Conservation (phyloP, 805 yeast genomes). For the Kuraishia piskuri region DNA sequence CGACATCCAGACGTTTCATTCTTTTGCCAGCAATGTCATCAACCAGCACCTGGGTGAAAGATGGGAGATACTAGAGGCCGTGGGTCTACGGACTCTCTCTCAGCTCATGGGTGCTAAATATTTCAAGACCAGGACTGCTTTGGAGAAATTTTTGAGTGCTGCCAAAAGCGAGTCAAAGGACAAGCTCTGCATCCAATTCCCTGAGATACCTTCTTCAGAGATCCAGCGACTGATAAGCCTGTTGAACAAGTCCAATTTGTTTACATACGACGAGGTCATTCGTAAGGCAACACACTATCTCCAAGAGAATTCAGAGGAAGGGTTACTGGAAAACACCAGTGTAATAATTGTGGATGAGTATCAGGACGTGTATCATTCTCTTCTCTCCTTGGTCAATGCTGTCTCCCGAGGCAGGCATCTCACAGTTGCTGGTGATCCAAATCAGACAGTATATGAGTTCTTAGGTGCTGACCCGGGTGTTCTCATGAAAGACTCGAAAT, state of each 20-base stretch:
- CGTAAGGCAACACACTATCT: slow-evolving; percentile 10
- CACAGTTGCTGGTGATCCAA: slow-evolving; percentile 62
- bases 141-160: background rate
- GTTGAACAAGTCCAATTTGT: slow-evolving; percentile 12
- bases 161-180: background rate
- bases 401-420: slow-evolving; percentile 38
- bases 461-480: slow-evolving; percentile 40
- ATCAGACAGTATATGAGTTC: slow-evolving; percentile 64
- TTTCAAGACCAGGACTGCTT: background rate
- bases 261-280: slow-evolving; percentile 17
- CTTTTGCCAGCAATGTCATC: slow-evolving; percentile 44
- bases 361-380: slow-evolving; percentile 55
- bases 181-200: background rate
- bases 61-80: slow-evolving; percentile 42
- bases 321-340: slow-evolving; percentile 10
- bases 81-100: slow-evolving; percentile 34
- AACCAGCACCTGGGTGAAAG: slow-evolving; percentile 23
- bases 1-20: slow-evolving; percentile 53
- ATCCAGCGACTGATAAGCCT: slow-evolving; percentile 1
- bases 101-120: background rate
- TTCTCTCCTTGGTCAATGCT: slow-evolving; percentile 34
- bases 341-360: slow-evolving; percentile 61
- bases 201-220: background rate
- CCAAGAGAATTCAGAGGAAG: background rate
- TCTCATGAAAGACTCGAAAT: slow-evolving; percentile 12